Base-by-base conservation (phyloP, 371 early-diverging fungal species). In the Coemansia sp. region DNA sequence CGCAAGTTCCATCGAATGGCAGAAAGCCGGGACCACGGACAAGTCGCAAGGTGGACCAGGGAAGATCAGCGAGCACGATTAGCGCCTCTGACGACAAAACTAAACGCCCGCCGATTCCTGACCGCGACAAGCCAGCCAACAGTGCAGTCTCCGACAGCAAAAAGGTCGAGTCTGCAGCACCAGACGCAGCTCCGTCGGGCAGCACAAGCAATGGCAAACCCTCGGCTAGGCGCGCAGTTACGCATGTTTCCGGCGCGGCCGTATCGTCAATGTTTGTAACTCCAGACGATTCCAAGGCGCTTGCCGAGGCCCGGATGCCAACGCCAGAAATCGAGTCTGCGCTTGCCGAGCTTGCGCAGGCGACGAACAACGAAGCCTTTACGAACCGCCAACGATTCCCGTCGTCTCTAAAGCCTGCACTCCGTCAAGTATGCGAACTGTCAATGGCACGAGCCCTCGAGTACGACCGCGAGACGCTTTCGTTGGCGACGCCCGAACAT, bases 371-470 rank as follows among this genome's bases (percentile, higher is more conserved):
- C 59, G 80, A 79, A 52, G 61, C 65, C 15, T 81, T 81, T 26
- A 39, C 80, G 4, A 80, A 81, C 53, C 66, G 82, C 32, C 76
- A 80, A 39, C 69, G 80, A n/a, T 81, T 81, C 46, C 81, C 81
- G 28, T 82, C 78, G 24, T 40, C 72, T 19, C 67, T 81, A 23
- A 81, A 81, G 48, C 72, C 80, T 15, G 70, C 82, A 21, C 67
- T 81, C 26, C 69, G 80, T 9, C 64, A 69, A 48, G 73, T 82
- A 4, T 81, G 81, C 73, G 78, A 76, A 56, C 64, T 73, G 44
- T 75, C 80, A 3, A 81, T 81, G 67, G 77, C 63, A 24, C 73
- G 65, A 3, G 80, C 81, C 11, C 63, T 81, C 23, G 82, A 81
- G 49, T 67, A 81, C 48, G 81, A 81, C 58, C 67, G 67, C 21